These are phyloP conservation scores for Phytophthora vignae DNA, from an alignment of 352 stramenopile species.

Conservation along the genomic window DNA sequence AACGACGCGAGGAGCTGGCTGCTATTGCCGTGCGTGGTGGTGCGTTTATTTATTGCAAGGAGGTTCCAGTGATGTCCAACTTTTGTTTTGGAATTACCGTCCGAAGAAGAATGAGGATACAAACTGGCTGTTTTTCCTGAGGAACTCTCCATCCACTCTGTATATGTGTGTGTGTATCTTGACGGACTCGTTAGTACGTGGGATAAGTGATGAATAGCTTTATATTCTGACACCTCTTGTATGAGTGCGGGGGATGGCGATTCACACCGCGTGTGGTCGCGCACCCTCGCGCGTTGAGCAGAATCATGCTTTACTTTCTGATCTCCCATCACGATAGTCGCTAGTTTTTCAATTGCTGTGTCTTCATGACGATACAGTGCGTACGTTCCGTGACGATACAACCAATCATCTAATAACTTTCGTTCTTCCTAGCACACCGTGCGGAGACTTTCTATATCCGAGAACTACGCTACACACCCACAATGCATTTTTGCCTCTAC, in stretches of 20 bases:
- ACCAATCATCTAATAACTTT: constrained; percentile 88
- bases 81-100: constrained; percentile 91
- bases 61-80: constrained; percentile 84
- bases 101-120: constrained; percentile 84
- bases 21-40: neutral
- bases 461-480: constrained; percentile 44
- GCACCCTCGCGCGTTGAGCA: constrained; percentile 74
- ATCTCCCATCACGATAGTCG: constrained; percentile 37
- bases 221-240: constrained; percentile 93
- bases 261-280: constrained; percentile 66
- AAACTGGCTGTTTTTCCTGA: constrained; percentile 90
- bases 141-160: constrained; percentile 51
- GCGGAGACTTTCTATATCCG: constrained; percentile 67
- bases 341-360: neutral
- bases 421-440: constrained; percentile 86
- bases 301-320: constrained; percentile 81
- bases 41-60: constrained; percentile 13
- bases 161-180: constrained; percentile 12
- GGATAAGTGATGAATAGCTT: constrained; percentile 90
- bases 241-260: constrained; percentile 72
- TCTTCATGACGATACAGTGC: neutral
- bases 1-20: too few species aligned
- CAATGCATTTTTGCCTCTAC: neutral
- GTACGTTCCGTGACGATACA: constrained; percentile 78
- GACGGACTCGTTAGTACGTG: constrained; percentile 2